These are phyloP conservation scores for Trichoderma asperellum DNA, from an alignment of 2,329 filamentous ascomycete genomes.

Conservation along the genomic window DNA sequence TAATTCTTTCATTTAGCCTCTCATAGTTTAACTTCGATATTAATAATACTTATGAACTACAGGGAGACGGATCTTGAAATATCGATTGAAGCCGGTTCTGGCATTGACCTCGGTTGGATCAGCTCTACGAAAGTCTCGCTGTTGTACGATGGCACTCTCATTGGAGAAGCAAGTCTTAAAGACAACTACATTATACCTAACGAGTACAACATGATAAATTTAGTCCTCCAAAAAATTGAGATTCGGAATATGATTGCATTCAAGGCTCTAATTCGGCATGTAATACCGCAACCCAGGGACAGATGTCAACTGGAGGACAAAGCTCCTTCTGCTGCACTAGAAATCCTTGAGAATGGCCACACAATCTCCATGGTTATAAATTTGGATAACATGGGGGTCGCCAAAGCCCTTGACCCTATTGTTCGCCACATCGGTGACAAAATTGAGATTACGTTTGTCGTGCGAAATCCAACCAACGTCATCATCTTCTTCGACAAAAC, in stretches of 20 bases:
- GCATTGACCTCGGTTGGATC: slow-evolving; percentile 39
- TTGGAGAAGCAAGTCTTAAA: slow-evolving; percentile 41
- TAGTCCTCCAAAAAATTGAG: slow-evolving; percentile 37
- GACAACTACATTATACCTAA: slow-evolving; percentile 37
- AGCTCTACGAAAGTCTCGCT: slow-evolving; percentile 38
- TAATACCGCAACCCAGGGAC: slow-evolving; percentile 37
- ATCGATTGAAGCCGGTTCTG: no score
- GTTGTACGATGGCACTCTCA: slow-evolving; percentile 37
- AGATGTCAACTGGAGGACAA: slow-evolving; percentile 36
- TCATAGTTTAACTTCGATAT: not conserved
- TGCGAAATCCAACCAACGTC: slow-evolving; percentile 40
- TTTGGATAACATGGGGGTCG: slow-evolving; percentile 38
- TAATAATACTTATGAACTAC: slow-evolving; percentile 31
- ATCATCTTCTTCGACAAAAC: slow-evolving; percentile 41
- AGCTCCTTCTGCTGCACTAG: slow-evolving; percentile 37
- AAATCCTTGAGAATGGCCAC: slow-evolving; percentile 33
- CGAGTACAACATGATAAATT: slow-evolving; percentile 35
- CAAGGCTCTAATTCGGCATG: slow-evolving; percentile 39
- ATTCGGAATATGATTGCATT: slow-evolving; percentile 39
- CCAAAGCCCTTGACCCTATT: slow-evolving; percentile 33
- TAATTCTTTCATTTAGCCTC: no score
- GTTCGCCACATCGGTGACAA: slow-evolving; percentile 30
- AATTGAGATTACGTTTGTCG: slow-evolving; percentile 34
- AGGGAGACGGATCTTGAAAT: no score
- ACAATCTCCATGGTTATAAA: slow-evolving; percentile 38